Conservation (phyloP, 192 early-diverging fungal genomes). For the Backusella morwellensis region DNA sequence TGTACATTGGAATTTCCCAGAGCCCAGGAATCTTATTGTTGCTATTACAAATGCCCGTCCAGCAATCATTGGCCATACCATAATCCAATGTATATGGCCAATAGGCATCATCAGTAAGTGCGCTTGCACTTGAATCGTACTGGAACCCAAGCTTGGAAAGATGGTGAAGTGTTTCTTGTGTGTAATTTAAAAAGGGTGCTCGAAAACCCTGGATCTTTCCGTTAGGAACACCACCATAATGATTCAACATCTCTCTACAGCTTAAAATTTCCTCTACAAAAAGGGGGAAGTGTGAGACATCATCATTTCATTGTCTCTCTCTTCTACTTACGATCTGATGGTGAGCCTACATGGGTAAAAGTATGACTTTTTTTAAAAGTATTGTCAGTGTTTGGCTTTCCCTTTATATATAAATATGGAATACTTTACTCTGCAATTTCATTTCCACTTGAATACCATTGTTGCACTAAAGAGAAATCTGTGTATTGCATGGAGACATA, state of each 20-base stretch:
- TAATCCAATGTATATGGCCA: conserved; percentile 68
- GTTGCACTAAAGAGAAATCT: conserved; percentile 51
- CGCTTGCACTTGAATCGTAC: conserved; percentile 53
- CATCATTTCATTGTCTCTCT: neutral
- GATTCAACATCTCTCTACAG: conserved; percentile 37
- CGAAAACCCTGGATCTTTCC: conserved; percentile 57
- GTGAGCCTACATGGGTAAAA: conserved; percentile 30
- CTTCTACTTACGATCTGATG: conserved; percentile 22
- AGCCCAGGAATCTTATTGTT: conserved; percentile 41
- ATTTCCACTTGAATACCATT: conserved; percentile 56
- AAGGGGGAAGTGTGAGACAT: neutral
- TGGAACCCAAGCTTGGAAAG: conserved; percentile 37
- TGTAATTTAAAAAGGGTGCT: conserved; percentile 56
- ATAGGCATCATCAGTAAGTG: conserved; percentile 34
- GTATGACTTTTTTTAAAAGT: conserved; percentile 22
- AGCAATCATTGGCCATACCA: conserved; percentile 55
- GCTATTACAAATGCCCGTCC: conserved; percentile 39
- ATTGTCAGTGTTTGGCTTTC: too few relatives aligned
- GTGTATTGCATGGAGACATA: conserved; percentile 59
- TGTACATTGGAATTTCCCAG: conserved; percentile 63
- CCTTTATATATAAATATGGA: neutral
- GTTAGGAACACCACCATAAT: conserved; percentile 55
- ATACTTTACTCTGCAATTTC: conserved; percentile 55
- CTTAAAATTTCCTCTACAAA: conserved; percentile 39
- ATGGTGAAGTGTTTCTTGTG: conserved; percentile 37